These are phyloP conservation scores for Coriolopsis trogii DNA, from an alignment of 1,284 basidiomycete species.

Conservation along the genomic window DNA sequence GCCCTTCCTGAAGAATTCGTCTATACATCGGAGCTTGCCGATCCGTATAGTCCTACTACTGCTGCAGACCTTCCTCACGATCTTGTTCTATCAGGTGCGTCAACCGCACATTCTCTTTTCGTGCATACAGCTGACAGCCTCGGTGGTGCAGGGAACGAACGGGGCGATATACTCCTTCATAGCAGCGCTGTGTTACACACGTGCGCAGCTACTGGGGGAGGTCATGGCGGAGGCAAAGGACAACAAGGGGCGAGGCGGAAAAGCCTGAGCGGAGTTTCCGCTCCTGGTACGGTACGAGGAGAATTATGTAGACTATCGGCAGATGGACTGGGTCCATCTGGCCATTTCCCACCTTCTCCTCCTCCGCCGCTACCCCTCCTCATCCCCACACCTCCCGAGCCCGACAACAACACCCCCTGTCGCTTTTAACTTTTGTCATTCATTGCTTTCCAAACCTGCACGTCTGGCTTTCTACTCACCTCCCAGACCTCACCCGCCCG, in stretches of 20 bases:
- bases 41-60: slow-evolving; percentile 66
- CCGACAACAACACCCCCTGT: slow-evolving; percentile 10
- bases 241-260: slow-evolving; percentile 60
- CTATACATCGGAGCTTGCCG: slow-evolving; percentile 67
- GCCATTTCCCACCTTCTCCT: slow-evolving; percentile 19
- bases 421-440: slow-evolving; percentile 24
- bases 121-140: slow-evolving; percentile 2
- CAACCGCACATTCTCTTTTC: neutral
- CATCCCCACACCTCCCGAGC: slow-evolving; percentile 2
- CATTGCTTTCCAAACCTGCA: slow-evolving; percentile 25
- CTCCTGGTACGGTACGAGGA: slow-evolving; percentile 29
- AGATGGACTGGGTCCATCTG: slow-evolving; percentile 31
- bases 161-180: slow-evolving; percentile 72
- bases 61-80: slow-evolving; percentile 64
- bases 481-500: neutral
- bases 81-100: slow-evolving; percentile 80
- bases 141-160: slow-evolving; percentile 65
- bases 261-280: slow-evolving; percentile 46
- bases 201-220: slow-evolving; percentile 68
- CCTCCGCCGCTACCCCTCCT: slow-evolving; percentile 4
- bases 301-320: slow-evolving; percentile 25
- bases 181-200: slow-evolving; percentile 64
- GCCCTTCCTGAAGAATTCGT: slow-evolving; percentile 55
- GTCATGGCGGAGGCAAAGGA: slow-evolving; percentile 64
- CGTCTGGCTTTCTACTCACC: slow-evolving; percentile 17